These are phyloP conservation scores for Hydnomerulius pinastri DNA, from an alignment of 768 basidiomycete species.

Conservation along the genomic window DNA sequence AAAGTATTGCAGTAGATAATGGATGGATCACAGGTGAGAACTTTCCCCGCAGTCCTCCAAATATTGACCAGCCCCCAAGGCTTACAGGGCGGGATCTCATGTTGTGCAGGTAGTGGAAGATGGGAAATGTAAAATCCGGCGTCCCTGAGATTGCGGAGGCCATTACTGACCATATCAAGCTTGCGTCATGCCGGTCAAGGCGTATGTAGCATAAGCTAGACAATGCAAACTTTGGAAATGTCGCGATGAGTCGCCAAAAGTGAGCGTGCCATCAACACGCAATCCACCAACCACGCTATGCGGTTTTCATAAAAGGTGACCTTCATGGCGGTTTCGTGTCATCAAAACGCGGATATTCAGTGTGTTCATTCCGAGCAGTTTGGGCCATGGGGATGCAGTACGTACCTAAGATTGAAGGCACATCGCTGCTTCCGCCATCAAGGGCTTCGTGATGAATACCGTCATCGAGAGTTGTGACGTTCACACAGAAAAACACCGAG, in stretches of 20 bases:
- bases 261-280: conserved; percentile 7
- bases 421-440: conserved; percentile 15
- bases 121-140: conserved; percentile 3
- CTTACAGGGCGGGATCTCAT: conserved; percentile 10
- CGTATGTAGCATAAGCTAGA: too few relatives aligned
- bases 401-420: conserved; percentile 15
- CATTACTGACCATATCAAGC: too few relatives aligned
- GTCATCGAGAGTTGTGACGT: conserved; percentile 6
- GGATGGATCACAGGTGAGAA: conserved; percentile 10
- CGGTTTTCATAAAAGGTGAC: conserved; percentile 2
- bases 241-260: neutral
- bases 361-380: conserved; percentile 14
- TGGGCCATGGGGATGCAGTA: conserved; percentile 9
- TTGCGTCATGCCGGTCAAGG: too few relatives aligned
- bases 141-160: neutral
- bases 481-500: conserved; percentile 10
- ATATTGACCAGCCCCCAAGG: neutral
- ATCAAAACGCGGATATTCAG: conserved; percentile 23
- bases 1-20: conserved; percentile 1
- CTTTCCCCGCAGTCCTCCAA: conserved; percentile 9
- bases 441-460: conserved; percentile 16
- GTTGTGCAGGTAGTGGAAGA: conserved; percentile 6
- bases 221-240: too few relatives aligned
- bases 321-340: conserved; percentile 7
- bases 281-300: neutral